phyloP scores from a whole-genome alignment of 75 land plant genomes.

The Cryptomeria japonica region DNA sequence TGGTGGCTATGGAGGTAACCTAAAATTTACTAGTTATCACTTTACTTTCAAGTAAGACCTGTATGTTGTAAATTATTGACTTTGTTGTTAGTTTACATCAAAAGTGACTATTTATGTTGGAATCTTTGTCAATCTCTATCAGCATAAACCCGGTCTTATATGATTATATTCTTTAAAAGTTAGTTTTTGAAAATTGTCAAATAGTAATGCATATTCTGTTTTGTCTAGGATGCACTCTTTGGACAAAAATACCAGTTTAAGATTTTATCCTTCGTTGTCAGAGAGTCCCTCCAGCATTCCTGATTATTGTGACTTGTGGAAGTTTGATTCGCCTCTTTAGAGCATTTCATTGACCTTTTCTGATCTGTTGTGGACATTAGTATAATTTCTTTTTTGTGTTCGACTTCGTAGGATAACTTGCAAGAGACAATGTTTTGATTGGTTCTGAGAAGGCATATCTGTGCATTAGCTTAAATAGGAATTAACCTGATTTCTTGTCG shows the following conservation, averaged over 20 bases:
- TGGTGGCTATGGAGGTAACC: conserved; percentile 6
- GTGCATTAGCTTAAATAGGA: not conserved
- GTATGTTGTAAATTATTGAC: not conserved
- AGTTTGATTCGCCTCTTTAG: not conserved
- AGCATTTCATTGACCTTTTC: not conserved
- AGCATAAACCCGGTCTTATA: not conserved
- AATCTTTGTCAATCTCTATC: not conserved
- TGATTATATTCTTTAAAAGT: not conserved
- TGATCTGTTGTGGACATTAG: not conserved
- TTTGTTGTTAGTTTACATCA: not conserved
- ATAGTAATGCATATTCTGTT: not conserved
- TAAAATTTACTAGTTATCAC: not conserved
- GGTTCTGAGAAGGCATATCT: not conserved
- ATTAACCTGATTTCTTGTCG: not conserved
- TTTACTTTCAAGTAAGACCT: not conserved
- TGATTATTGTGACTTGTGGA: not conserved
- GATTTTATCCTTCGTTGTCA: not conserved
- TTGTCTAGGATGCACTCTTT: not conserved
- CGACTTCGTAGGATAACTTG: not conserved
- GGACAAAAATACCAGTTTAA: not conserved
- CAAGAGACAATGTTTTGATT: too few relatives aligned
- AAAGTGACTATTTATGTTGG: not conserved
- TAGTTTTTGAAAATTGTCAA: not conserved
- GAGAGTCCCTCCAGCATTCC: not conserved
- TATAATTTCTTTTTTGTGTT: not conserved